phyloP scores from a whole-genome alignment of 495 filamentous ascomycete genomes.

The Talaromyces trachyspermus region DNA sequence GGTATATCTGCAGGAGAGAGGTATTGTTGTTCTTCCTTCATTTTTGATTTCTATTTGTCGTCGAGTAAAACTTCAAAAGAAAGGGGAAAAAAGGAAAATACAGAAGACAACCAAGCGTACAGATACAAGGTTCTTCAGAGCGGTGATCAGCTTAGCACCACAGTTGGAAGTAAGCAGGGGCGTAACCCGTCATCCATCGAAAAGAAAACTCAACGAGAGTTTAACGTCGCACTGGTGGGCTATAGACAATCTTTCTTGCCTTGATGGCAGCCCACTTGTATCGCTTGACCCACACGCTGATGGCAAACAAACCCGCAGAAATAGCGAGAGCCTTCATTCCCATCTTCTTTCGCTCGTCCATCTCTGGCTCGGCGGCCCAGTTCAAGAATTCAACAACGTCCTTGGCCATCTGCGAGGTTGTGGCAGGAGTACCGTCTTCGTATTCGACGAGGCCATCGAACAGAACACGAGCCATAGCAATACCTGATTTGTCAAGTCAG shows the following conservation, averaged over 20 bases:
- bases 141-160: constrained; percentile 21
- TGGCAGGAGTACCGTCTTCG: constrained; percentile 90
- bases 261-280: constrained; percentile 98
- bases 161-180: constrained; percentile 21
- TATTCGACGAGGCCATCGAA: constrained; percentile 98
- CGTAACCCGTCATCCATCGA: background rate
- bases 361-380: constrained; percentile 98
- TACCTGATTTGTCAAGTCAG: constrained; percentile 45
- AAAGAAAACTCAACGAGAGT: constrained; percentile 11
- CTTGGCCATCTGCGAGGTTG: constrained; percentile 99
- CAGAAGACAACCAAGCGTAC: constrained; percentile 34
- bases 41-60: constrained; percentile 4
- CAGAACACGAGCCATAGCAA: constrained; percentile 97
- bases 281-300: constrained; percentile 96
- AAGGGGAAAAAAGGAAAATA: constrained; percentile 34
- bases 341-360: constrained; percentile 99
- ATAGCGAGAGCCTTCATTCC: constrained; percentile 87
- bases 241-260: constrained; percentile 86
- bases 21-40: constrained; percentile 3
- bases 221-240: constrained; percentile 55
- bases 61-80: constrained; percentile 36
- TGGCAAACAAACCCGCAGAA: constrained; percentile 65
- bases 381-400: constrained; percentile 98
- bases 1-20: constrained; percentile 10
- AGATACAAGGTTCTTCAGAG: constrained; percentile 41